Evolutionary conservation across 129 eudicot genomes (phyloP).

Genomic region (Flaveria robusta): DNA sequence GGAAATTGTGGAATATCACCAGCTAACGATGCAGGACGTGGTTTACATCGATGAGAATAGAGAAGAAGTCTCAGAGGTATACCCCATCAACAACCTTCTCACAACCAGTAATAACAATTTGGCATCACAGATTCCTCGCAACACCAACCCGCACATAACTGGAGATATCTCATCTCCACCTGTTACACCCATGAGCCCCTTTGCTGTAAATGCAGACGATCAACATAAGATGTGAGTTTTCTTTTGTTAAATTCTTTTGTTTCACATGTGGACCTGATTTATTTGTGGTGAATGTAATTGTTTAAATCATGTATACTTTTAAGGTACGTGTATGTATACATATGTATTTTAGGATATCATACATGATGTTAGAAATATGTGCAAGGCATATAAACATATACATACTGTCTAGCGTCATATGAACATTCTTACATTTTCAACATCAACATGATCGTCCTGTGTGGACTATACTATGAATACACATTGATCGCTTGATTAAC

Average conservation of each 20-base stretch:
- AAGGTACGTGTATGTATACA: conserved; percentile 14
- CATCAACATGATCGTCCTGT: background rate
- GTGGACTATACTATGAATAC: background rate
- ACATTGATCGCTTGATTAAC: no score
- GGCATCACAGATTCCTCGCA: conserved; percentile 32
- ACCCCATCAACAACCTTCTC: conserved; percentile 53
- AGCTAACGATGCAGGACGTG: conserved; percentile 93
- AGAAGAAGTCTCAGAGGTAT: conserved; percentile 83
- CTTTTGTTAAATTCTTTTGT: conserved; percentile 10
- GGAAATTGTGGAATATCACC: conserved; percentile 89
- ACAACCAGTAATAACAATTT: conserved; percentile 34
- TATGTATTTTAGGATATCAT: conserved; percentile 5
- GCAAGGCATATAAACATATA: background rate
- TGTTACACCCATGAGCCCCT: conserved; percentile 23
- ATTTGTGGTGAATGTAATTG: conserved; percentile 28
- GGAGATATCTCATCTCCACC: conserved; percentile 33
- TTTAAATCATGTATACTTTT: conserved; percentile 3
- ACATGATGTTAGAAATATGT: conserved; percentile 3
- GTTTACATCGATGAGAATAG: conserved; percentile 74
- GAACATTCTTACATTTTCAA: conserved; percentile 9
- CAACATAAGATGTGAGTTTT: conserved; percentile 29
- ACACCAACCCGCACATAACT: conserved; percentile 29
- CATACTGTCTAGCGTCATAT: background rate
- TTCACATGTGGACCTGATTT: conserved; percentile 24
- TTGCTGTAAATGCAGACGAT: conserved; percentile 17